Conservation (phyloP, 2,329 filamentous ascomycete species). For the Didymella glomerata region DNA sequence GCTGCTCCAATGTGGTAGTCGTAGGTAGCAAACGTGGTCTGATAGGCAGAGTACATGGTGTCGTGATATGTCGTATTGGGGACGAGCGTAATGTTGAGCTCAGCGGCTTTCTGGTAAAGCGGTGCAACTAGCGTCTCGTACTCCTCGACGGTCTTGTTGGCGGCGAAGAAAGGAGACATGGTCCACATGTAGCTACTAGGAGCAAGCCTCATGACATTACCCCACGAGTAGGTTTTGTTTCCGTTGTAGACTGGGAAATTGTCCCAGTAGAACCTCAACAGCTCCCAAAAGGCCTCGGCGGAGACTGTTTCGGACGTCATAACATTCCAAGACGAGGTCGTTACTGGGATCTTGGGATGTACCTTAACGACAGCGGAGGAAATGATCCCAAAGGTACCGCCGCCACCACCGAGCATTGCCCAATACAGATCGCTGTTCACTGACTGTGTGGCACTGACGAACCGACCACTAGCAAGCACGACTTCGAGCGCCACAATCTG, state of each 20-base stretch:
- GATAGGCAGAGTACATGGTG: slow-evolving; percentile 43
- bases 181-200: slow-evolving; percentile 36
- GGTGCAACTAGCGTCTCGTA: slow-evolving; percentile 36
- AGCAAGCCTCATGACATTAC: slow-evolving; percentile 34
- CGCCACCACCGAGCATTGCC: slow-evolving; percentile 51
- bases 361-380: slow-evolving; percentile 46
- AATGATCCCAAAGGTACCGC: slow-evolving; percentile 47
- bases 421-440: slow-evolving; percentile 51
- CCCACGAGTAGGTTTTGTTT: slow-evolving; percentile 43
- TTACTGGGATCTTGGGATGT: slow-evolving; percentile 43
- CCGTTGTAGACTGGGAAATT: slow-evolving; percentile 36
- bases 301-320: slow-evolving; percentile 41
- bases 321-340: slow-evolving; percentile 44
- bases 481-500: slow-evolving; percentile 51
- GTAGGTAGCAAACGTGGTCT: slow-evolving; percentile 36
- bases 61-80: slow-evolving; percentile 36
- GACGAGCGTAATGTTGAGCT: slow-evolving; percentile 36
- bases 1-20: slow-evolving; percentile 42
- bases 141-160: slow-evolving; percentile 37
- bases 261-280: slow-evolving; percentile 34
- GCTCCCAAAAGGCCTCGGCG: slow-evolving; percentile 43
- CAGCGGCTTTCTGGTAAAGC: slow-evolving; percentile 34
- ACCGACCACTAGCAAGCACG: slow-evolving; percentile 38
- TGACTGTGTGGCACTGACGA: slow-evolving; percentile 37
- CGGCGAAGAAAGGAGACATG: slow-evolving; percentile 42